These are phyloP conservation scores for Corinectria fuckeliana DNA, from an alignment of 2,329 filamentous ascomycete species.

Conservation along the genomic window DNA sequence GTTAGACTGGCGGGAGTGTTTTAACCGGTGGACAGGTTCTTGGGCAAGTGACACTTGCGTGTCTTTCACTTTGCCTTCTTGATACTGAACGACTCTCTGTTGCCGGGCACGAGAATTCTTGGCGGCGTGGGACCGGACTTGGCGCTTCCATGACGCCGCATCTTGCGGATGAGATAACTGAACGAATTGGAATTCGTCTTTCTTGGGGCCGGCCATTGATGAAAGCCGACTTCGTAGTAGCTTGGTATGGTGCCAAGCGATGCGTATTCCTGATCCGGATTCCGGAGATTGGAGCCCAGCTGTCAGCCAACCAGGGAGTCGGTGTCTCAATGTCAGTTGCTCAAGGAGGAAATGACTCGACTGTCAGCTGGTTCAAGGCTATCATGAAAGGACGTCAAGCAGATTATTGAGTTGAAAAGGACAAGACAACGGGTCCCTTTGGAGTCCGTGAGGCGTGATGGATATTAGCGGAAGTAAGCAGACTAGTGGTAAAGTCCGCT, in stretches of 20 bases:
- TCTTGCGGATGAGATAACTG: constrained; percentile 25
- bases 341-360: not conserved
- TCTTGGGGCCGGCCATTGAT: not conserved
- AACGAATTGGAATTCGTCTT: constrained; percentile 25
- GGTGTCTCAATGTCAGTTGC: not conserved
- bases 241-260: not conserved
- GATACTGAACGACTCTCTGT: constrained; percentile 19
- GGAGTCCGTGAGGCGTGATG: not conserved
- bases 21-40: too few species aligned
- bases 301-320: not conserved
- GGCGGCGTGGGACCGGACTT: constrained; percentile 32
- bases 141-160: constrained; percentile 9
- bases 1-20: not conserved
- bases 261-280: not conserved
- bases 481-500: not conserved
- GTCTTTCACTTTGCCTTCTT: not conserved
- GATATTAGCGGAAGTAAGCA: not conserved
- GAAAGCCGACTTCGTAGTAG: not conserved
- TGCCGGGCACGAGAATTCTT: constrained; percentile 15
- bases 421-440: not conserved
- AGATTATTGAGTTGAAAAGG: not conserved
- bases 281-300: not conserved
- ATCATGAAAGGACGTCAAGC: too few species aligned
- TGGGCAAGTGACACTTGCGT: not conserved
- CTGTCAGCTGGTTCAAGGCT: not conserved